These are phyloP conservation scores for Yamadazyma jaroonii DNA, from an alignment of 1,139 yeast genomes.

Conservation along the genomic window DNA sequence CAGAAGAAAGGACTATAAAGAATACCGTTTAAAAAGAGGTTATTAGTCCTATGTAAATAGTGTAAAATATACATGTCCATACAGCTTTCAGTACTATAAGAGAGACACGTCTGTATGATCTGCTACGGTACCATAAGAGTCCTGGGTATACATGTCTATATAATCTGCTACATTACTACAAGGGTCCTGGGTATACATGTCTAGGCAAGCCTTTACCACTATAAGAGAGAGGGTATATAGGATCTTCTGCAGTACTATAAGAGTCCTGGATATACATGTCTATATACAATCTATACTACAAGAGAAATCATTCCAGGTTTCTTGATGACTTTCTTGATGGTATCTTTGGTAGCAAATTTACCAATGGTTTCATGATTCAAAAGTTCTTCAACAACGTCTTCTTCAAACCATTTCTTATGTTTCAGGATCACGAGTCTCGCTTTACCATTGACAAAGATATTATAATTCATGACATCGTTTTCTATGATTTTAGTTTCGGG, in stretches of 20 bases:
- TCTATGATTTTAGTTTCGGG: slow-evolving; percentile 44
- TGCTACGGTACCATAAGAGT: too few relatives aligned
- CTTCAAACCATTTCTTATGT: slow-evolving; percentile 26
- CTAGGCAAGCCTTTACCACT: too few relatives aligned
- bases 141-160: too few relatives aligned
- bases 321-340: slow-evolving; percentile 20
- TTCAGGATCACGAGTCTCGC: slow-evolving; percentile 48
- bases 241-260: too few relatives aligned
- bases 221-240: too few relatives aligned
- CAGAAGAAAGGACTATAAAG: slow-evolving; percentile 30
- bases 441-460: slow-evolving; percentile 70
- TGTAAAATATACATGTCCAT: too few relatives aligned
- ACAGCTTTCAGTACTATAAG: too few relatives aligned
- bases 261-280: too few relatives aligned
- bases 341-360: slow-evolving; percentile 9
- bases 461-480: slow-evolving; percentile 38
- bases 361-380: slow-evolving; percentile 11
- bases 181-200: too few relatives aligned
- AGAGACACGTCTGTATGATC: too few relatives aligned
- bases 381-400: slow-evolving; percentile 17
- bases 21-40: slow-evolving; percentile 32
- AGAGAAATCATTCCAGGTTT: slow-evolving; percentile 30
- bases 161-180: too few relatives aligned
- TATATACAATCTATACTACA: slow-evolving; percentile 9
- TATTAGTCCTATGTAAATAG: slow-evolving; percentile 16